Evolutionary conservation across 1,139 yeast genomes (phyloP).

Genomic region (Geotrichum histeridarum): DNA sequence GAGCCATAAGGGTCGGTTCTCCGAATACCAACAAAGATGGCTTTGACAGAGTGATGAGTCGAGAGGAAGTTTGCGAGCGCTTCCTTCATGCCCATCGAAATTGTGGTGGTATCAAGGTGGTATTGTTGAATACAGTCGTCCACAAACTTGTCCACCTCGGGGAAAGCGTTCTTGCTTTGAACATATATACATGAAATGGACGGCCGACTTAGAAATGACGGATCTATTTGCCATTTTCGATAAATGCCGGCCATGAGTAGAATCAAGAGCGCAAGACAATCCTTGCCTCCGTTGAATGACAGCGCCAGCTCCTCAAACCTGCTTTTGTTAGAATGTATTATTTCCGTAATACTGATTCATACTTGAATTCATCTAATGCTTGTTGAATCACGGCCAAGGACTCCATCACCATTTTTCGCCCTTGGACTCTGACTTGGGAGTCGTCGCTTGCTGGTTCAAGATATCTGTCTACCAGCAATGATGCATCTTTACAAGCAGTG

Average conservation of each 20-base stretch:
- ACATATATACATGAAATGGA: constrained; percentile 55
- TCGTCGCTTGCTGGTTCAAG: constrained; percentile 16
- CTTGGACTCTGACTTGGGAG: constrained; percentile 20
- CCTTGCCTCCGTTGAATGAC: constrained; percentile 88
- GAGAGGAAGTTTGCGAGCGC: constrained; percentile 60
- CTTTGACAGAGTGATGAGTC: constrained; percentile 43
- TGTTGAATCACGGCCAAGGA: constrained; percentile 35
- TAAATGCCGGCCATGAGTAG: constrained; percentile 58
- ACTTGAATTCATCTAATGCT: constrained; percentile 35
- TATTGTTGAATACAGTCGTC: constrained; percentile 34
- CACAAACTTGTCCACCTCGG: constrained; percentile 50
- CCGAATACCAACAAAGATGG: constrained; percentile 77
- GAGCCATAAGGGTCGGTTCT: constrained; percentile 74
- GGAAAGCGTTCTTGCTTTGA: constrained; percentile 62
- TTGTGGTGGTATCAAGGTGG: constrained; percentile 34
- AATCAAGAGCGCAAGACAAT: constrained; percentile 76
- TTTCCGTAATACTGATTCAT: constrained; percentile 15
- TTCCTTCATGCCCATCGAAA: constrained; percentile 45
- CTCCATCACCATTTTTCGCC: constrained; percentile 35
- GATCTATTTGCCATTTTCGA: constrained; percentile 29
- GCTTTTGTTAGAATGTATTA: background rate
- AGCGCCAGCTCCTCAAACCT: constrained; percentile 57
- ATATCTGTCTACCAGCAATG: constrained; percentile 23
- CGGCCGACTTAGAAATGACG: constrained; percentile 11
- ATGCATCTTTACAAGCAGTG: constrained; percentile 21